These are phyloP conservation scores for Fusarium oligoseptatum DNA, from an alignment of 2,329 filamentous ascomycete genomes.

Conservation along the genomic window DNA sequence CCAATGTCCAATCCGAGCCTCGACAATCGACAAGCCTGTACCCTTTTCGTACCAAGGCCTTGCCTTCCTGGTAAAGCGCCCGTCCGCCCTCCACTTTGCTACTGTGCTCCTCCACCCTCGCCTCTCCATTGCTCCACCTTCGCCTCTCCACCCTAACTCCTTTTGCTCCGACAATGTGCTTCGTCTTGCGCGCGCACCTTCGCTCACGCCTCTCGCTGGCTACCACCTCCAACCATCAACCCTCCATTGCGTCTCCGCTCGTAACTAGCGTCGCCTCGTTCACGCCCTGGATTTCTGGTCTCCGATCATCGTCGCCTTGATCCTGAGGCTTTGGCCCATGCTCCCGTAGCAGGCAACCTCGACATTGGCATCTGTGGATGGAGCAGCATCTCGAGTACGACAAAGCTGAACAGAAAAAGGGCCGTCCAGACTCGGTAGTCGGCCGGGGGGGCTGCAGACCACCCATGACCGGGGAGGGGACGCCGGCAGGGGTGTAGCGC, in stretches of 20 bases:
- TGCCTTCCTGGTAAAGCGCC: constrained; percentile 40
- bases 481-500: constrained; percentile 33
- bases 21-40: constrained; percentile 26
- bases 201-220: constrained; percentile 18
- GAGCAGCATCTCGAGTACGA: not conserved
- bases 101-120: constrained; percentile 35
- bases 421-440: not conserved
- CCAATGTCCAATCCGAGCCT: constrained; percentile 18
- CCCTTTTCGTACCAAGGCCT: constrained; percentile 37
- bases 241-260: constrained; percentile 30
- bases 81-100: constrained; percentile 35
- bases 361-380: not conserved
- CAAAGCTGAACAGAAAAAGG: constrained; percentile 3
- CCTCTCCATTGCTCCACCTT: constrained; percentile 31
- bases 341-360: not conserved
- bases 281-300: constrained; percentile 12
- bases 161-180: constrained; percentile 10
- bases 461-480: constrained; percentile 26
- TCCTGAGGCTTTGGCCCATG: not conserved
- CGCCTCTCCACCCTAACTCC: constrained; percentile 32
- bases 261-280: constrained; percentile 44
- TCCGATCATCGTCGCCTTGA: constrained; percentile 1
- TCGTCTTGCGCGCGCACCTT: constrained; percentile 1
- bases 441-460: constrained; percentile 16
- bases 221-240: constrained; percentile 32